Conservation (phyloP, 2,329 filamentous ascomycete species). For the Taxawa tesnikishii region DNA sequence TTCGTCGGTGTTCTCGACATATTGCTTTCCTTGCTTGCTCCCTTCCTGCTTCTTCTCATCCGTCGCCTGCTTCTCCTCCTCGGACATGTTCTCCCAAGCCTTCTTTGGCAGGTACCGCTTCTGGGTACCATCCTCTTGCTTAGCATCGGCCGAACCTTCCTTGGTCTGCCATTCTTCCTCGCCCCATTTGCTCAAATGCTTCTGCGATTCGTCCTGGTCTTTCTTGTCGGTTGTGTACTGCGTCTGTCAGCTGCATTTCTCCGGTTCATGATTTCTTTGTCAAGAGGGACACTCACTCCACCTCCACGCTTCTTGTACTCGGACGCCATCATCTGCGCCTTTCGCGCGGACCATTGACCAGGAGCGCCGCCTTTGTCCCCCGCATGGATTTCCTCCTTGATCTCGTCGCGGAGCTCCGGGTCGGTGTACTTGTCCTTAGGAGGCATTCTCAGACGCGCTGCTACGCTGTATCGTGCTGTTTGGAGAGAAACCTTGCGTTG, state of each 20-base stretch:
- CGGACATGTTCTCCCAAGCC: conserved; percentile 36
- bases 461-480: too few species aligned
- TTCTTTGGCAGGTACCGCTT: conserved; percentile 35
- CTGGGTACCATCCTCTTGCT: conserved; percentile 29
- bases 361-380: conserved; percentile 35
- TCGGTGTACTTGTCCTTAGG: conserved; percentile 36
- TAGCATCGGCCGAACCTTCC: conserved; percentile 32
- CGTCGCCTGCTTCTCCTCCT: conserved; percentile 31
- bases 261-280: not conserved
- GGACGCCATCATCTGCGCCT: conserved; percentile 32
- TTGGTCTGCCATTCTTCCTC: conserved; percentile 40
- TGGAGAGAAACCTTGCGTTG: too few species aligned
- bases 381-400: conserved; percentile 34
- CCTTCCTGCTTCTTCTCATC: conserved; percentile 25
- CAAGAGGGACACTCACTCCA: conserved; percentile 12
- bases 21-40: conserved; percentile 29
- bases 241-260: not conserved
- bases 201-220: conserved; percentile 30
- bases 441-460: conserved; percentile 26
- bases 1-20: conserved; percentile 29
- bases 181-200: conserved; percentile 32
- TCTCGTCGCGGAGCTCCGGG: conserved; percentile 31
- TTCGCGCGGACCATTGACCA: conserved; percentile 26
- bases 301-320: conserved; percentile 37
- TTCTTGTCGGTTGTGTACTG: conserved; percentile 32